Percentiles rank a stretch among this genome's conserved stretches.
These are phyloP conservation scores for Aspergillus hortae DNA, from an alignment of 2,329 filamentous ascomycete species.

Conservation along the genomic window DNA sequence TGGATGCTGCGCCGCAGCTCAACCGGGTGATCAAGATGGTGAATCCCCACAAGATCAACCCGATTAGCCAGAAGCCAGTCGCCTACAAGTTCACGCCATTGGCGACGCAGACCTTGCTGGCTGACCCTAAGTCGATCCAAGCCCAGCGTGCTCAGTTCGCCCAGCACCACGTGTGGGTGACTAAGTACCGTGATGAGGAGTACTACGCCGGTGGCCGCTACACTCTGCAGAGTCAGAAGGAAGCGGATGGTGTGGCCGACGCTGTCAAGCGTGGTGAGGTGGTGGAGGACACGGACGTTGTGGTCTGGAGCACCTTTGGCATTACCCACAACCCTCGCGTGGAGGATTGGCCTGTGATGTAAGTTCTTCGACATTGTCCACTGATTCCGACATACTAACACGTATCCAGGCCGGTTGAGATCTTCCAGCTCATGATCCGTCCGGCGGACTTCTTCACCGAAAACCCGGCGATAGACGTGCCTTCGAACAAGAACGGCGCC, in stretches of 20 bases:
- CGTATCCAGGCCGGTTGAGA: slow-evolving; percentile 31
- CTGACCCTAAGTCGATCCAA: slow-evolving; percentile 52
- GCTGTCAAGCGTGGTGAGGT: slow-evolving; percentile 29
- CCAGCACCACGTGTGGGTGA: slow-evolving; percentile 55
- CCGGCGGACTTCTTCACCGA: slow-evolving; percentile 53
- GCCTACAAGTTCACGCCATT: slow-evolving; percentile 56
- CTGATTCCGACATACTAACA: slow-evolving; percentile 7
- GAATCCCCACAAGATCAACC: slow-evolving; percentile 51
- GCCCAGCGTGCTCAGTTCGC: slow-evolving; percentile 52
- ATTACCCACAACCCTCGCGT: slow-evolving; percentile 45
- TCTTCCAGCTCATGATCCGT: slow-evolving; percentile 41
- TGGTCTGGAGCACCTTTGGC: slow-evolving; percentile 44
- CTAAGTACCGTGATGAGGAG: slow-evolving; percentile 50
- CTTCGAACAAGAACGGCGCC: slow-evolving; percentile 35
- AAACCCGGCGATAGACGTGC: slow-evolving; percentile 54
- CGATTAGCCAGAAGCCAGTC: slow-evolving; percentile 51
- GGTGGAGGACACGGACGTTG: slow-evolving; percentile 40
- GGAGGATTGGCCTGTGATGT: slow-evolving; percentile 46
- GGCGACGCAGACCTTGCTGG: slow-evolving; percentile 56
- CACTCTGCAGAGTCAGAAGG: slow-evolving; percentile 50
- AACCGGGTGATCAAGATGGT: slow-evolving; percentile 57
- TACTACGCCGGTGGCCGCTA: slow-evolving; percentile 54
- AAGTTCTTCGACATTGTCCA: slow-evolving; percentile 6
- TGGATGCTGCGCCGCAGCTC: slow-evolving; percentile 42
- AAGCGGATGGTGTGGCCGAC: slow-evolving; percentile 33